Conservation (phyloP, 2,329 filamentous ascomycete genomes). For the Neopestalotiopsis clavispora region DNA sequence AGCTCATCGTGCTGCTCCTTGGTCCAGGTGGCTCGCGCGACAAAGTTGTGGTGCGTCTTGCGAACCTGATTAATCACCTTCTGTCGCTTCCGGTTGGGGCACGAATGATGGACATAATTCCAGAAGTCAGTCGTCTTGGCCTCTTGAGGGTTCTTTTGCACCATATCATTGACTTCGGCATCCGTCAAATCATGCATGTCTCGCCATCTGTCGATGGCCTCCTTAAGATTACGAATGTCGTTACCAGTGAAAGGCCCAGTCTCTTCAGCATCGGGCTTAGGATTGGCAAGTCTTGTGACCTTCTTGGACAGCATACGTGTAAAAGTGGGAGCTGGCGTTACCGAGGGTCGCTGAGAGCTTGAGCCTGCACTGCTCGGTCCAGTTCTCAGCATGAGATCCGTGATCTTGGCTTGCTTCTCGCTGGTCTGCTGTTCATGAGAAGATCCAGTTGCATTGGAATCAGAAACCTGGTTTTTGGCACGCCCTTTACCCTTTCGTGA, state of each 20-base stretch:
- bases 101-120: slow-evolving; percentile 50
- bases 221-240: slow-evolving; percentile 47
- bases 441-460: slow-evolving; percentile 16
- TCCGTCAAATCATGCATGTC: slow-evolving; percentile 48
- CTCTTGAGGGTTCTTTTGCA: slow-evolving; percentile 35
- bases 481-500: slow-evolving; percentile 22
- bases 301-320: neutral
- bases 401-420: slow-evolving; percentile 25
- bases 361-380: neutral
- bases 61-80: slow-evolving; percentile 63
- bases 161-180: slow-evolving; percentile 51
- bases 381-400: slow-evolving; percentile 25
- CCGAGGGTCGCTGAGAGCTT: neutral
- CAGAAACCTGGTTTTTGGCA: neutral
- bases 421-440: neutral
- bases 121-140: slow-evolving; percentile 50
- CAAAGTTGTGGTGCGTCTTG: slow-evolving; percentile 69
- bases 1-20: slow-evolving; percentile 62
- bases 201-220: slow-evolving; percentile 50
- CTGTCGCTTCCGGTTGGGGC: slow-evolving; percentile 55
- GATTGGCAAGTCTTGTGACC: slow-evolving; percentile 16
- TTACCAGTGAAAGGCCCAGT: slow-evolving; percentile 48
- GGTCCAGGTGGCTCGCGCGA: slow-evolving; percentile 64
- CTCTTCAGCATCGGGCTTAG: slow-evolving; percentile 17
- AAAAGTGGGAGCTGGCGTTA: neutral